Conservation (phyloP, 2,329 filamentous ascomycete species). For the Colletotrichum tanaceti region DNA sequence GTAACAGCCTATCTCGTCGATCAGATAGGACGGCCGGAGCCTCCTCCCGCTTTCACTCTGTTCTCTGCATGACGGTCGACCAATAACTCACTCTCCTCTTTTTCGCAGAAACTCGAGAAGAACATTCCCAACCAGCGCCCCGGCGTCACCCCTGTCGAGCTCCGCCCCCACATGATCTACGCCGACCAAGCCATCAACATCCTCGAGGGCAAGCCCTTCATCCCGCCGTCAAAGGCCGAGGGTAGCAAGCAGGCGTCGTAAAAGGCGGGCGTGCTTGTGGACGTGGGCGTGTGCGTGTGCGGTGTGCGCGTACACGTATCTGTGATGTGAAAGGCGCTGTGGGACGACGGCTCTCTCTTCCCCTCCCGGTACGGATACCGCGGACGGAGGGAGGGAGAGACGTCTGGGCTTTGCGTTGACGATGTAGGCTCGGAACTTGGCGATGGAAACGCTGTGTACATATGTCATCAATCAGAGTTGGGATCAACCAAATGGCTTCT, state of each 20-base stretch:
- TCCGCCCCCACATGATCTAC: slow-evolving; percentile 73
- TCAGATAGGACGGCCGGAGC: not conserved
- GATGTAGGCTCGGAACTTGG: slow-evolving; percentile 36
- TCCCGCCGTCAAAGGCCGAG: slow-evolving; percentile 44
- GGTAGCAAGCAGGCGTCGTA: slow-evolving; percentile 40
- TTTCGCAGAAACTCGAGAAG: slow-evolving; percentile 79
- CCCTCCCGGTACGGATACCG: not conserved
- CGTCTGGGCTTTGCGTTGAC: slow-evolving; percentile 23
- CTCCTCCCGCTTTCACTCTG: not conserved
- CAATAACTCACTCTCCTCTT: not conserved
- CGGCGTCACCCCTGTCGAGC: slow-evolving; percentile 78
- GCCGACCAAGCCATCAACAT: slow-evolving; percentile 63
- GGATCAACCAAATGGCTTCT: slow-evolving; percentile 30
- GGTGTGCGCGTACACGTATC: not conserved
- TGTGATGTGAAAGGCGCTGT: slow-evolving; percentile 1
- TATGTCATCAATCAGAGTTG: slow-evolving; percentile 42
- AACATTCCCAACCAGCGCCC: slow-evolving; percentile 79
- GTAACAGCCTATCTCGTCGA: slow-evolving; percentile 49
- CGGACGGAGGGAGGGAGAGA: not conserved
- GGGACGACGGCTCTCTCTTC: not conserved
- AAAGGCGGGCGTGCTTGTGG: not conserved
- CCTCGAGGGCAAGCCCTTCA: slow-evolving; percentile 58
- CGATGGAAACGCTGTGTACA: slow-evolving; percentile 42
- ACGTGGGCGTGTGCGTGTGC: no score
- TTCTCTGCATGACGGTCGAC: not conserved